Evolutionary conservation across 2,329 filamentous ascomycete genomes (phyloP), one percentile per base, ranked within the genome.

Genomic region (Westerdykella ornata): DNA sequence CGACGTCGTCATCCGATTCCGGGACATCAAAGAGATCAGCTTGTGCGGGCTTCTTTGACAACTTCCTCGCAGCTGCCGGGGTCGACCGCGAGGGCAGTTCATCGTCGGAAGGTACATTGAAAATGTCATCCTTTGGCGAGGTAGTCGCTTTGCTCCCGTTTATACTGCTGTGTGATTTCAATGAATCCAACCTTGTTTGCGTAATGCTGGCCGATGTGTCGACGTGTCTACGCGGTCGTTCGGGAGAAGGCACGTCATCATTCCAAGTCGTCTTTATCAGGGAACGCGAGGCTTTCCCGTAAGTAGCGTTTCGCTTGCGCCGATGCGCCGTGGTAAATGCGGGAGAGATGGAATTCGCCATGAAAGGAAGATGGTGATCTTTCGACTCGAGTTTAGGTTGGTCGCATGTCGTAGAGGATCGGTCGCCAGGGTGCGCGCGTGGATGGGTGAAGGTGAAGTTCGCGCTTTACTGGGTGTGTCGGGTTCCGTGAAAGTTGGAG

Each of bases 81-180:
- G 37, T 13, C 8, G 38, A 17, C 16, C 31, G 43, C 9, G 46
- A 19, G 13, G 36, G 32, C 28, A 56, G 48, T 13, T 62, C 57
- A 35, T 65, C 55, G 7, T 66, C 63, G 11, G 60, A 65, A 3
- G 70, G 69, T 15, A 72, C 61, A 45, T 73, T 70, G 49, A 71
- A 73, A 14, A 67, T 51, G 35, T 62, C 57, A 17, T 33, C 36
- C 15, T 45, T 38, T 7, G 41, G 33, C 2, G 44, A 35, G 22
- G 43, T 20, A 28, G 44, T 48, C 29, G 28, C 14, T 15, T 22
- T 32, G 18, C 29, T 48, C 39, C 42, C 39, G 38, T 45, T 46
- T 35, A 36, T 26, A 28, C 40, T 43, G 28, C 34, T 39, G 15
- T 29, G 41, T 38, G 35, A 13, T 15, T 49, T 46, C 20, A 37